Evolutionary conservation across 169 alveolate genomes (phyloP), one percentile per base, ranked within the genome.

Genomic region (Cryptosporidium sp.): DNA sequence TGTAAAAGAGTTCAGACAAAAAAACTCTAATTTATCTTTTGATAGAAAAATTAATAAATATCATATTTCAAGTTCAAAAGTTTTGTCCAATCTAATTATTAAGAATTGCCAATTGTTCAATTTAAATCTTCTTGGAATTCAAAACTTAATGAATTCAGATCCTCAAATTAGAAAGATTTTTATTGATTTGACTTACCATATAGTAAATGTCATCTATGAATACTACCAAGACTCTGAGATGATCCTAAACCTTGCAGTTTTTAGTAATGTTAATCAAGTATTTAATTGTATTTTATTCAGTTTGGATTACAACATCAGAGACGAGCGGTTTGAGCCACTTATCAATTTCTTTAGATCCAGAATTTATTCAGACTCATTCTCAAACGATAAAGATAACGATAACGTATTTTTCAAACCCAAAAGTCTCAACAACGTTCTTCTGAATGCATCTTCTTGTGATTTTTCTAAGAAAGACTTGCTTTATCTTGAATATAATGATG

Each of bases 21-120:
- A 29, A 4, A 51, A 59, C 1, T 33, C 29, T 10, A 5, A 12
- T 0, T 16, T 14, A 37, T 52, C 62, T 31, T 26, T 73, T 0
- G 58, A 45, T 21, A 21, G 35, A 26, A 29, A 55, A 18, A 59
- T 73, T 6, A 73, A 51, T 41, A 73, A 55, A 23, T 73, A 35
- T 39, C 86, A 73, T 23, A 14, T 50, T 8, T 45, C 33, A 51
- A 52, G 71, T 29, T 51, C 68, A 18, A 58, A 21, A 9, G 29
- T 59, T 7, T 29, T 73, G 4, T 59, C 7, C 37, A 73, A 73
- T 59, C 6, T 73, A 18, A 50, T 73, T 0, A 31, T 37, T 14
- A 73, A 58, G 37, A 39, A 73, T 41, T 73, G 71, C 37, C 86
- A 73, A 35, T n/a, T 58, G 16, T 59, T 65, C 50, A 37, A 59